Percentiles rank a stretch among this genome's conserved stretches.
Evolutionary conservation across 345 rosid genomes (phyloP).

Genomic region (Aquilaria sinensis): DNA sequence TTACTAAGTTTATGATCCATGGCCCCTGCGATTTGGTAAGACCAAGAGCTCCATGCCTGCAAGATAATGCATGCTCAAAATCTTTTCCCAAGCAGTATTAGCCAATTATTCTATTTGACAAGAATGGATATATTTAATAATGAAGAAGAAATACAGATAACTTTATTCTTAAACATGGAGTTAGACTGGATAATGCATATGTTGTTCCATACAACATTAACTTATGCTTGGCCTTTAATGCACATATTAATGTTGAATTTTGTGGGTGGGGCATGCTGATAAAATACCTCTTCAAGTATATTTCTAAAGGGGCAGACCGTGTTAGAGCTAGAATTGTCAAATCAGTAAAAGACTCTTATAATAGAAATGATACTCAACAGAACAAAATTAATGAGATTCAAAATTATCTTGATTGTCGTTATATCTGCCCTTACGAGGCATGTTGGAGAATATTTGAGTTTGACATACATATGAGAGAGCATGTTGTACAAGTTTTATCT

Average conservation of each 20-base stretch:
- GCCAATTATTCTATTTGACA: background rate
- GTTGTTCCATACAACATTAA: slow-evolving; percentile 1
- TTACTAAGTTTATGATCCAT: background rate
- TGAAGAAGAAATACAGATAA: background rate
- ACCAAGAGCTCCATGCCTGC: background rate
- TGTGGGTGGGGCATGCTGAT: too few relatives aligned
- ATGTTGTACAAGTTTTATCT: background rate
- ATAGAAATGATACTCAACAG: background rate
- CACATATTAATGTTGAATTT: slow-evolving; percentile 6
- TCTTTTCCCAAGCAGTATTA: background rate
- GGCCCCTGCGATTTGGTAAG: background rate
- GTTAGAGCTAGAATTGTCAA: background rate
- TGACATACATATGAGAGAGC: background rate
- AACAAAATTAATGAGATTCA: slow-evolving; percentile 5
- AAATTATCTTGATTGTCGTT: slow-evolving; percentile 5
- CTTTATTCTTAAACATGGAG: background rate
- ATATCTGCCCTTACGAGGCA: slow-evolving; percentile 8
- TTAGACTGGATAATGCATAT: slow-evolving; percentile 4
- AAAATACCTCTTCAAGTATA: slow-evolving; percentile 8
- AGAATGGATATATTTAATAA: background rate
- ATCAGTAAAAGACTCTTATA: too few relatives aligned
- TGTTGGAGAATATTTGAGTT: slow-evolving; percentile 13
- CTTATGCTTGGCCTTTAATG: background rate
- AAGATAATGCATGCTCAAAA: background rate
- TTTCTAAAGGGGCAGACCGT: background rate